Evolutionary conservation across 768 basidiomycete genomes (phyloP), one percentile per base, ranked within the genome.

Genomic region (Lyophyllum atratum): DNA sequence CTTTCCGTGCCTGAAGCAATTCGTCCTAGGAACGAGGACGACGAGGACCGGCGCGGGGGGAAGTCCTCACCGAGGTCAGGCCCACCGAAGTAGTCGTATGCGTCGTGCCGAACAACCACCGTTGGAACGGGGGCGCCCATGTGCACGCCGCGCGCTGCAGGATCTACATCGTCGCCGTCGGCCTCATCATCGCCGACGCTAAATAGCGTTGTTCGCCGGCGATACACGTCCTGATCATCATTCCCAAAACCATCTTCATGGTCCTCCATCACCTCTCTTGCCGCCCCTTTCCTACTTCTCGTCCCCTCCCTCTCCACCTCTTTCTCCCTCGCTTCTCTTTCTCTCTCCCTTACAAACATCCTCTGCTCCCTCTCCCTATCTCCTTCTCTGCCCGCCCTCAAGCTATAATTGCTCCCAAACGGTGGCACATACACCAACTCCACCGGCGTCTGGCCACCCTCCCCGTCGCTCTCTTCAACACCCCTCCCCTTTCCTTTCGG

Each of bases 351-450:
- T 5, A 31, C 40, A 50, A 39, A 59, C 53, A 37, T 56, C 55
- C 9, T 52, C 53, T 64, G 49, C 37, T 66, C 47, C 63, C 46
- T 49, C 42, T 69, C 53, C 67, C 71, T 29, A 54, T 59, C 39
- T 60, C 64, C 31, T 60, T 68, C 31, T 66, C 66, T 48, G 55
- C 44, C 54, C 12, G 58, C 44, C 49, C 59, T 64, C 34, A 69
- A 58, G 33, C 55, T 68, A 59, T 76, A 80, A 24, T 73, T 70
- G 57, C 72, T 73, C 52, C 73, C 74, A 39, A 76, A 65, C 26
- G 79, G 78, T 1, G 89, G 89, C 15, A 86, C 85, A 65, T 89
- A 90, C 22, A 90, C 89, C 60, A 90, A 76, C 59, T 89, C 87
- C 37, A 89, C 85, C 1, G 85, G 82, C 0, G 81, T 78, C 51